These are phyloP conservation scores for Pleurotus sapidus DNA, from an alignment of 768 basidiomycete genomes.

Conservation along the genomic window DNA sequence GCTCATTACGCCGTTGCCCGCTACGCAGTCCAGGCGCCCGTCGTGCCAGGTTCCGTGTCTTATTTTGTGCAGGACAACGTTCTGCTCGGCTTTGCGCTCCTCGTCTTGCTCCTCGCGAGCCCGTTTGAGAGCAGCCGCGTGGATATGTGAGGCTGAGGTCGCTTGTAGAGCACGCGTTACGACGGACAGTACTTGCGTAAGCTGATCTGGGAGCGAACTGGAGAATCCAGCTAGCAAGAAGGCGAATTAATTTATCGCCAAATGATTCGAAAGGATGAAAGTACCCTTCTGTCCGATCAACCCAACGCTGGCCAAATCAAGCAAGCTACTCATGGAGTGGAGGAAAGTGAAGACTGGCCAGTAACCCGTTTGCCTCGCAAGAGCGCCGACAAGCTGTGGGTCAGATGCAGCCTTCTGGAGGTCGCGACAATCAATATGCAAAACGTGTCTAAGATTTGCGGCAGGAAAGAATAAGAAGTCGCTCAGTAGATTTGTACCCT, in stretches of 20 bases:
- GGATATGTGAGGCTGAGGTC: conserved; percentile 48
- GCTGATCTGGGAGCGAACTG: conserved; percentile 74
- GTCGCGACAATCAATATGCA: conserved; percentile 83
- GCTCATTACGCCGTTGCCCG: conserved; percentile 83
- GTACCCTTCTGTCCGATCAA: conserved; percentile 91
- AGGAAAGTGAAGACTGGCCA: conserved; percentile 87
- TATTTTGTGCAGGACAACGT: conserved; percentile 43
- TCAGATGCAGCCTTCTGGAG: conserved; percentile 73
- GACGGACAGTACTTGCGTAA: conserved; percentile 81
- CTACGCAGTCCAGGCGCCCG: conserved; percentile 77
- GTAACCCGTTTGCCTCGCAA: conserved; percentile 86
- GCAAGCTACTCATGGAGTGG: conserved; percentile 74
- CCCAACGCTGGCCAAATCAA: conserved; percentile 91
- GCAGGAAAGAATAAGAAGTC: not conserved
- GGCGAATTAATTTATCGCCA: not conserved
- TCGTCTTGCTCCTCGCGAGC: conserved; percentile 35
- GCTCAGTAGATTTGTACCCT: not conserved
- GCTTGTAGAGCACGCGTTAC: conserved; percentile 69
- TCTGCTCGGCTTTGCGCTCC: conserved; percentile 35
- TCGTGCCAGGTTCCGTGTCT: conserved; percentile 79
- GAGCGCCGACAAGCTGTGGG: conserved; percentile 54
- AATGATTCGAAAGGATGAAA: not conserved
- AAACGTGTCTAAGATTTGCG: conserved; percentile 46
- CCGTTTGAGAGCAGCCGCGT: conserved; percentile 36
- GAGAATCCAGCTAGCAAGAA: conserved; percentile 69